These are phyloP conservation scores for Eimeria necatrix DNA, from an alignment of 169 alveolate species.

Conservation along the genomic window DNA sequence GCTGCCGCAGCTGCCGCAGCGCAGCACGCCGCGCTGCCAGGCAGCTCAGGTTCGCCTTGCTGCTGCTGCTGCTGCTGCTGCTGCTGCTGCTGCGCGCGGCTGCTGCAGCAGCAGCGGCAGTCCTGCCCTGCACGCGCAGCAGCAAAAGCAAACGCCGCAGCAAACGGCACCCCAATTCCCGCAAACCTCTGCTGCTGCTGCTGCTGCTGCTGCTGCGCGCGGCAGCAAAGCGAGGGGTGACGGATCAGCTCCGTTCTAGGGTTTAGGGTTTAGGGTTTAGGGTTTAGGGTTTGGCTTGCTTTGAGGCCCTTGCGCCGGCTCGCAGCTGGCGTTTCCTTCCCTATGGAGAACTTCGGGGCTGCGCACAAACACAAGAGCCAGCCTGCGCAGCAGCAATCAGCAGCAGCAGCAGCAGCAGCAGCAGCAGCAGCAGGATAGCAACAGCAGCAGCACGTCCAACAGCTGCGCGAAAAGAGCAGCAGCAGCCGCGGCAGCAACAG, in stretches of 20 bases:
- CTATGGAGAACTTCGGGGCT: neutral
- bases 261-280: neutral
- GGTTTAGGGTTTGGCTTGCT: slow-evolving; percentile 9
- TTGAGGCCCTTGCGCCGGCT: slow-evolving; percentile 22
- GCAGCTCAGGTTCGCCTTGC: slow-evolving; percentile 35
- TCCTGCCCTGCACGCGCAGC: slow-evolving; percentile 31
- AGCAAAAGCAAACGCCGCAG: neutral
- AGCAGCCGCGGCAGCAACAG: neutral
- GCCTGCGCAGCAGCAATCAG: neutral
- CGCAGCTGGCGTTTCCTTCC: neutral
- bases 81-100: slow-evolving; percentile 20
- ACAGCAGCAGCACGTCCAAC: neutral
- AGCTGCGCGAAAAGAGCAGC: neutral
- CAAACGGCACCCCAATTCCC: too few relatives aligned
- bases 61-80: neutral
- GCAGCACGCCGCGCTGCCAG: slow-evolving; percentile 76
- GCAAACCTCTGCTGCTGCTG: too few relatives aligned
- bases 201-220: too few relatives aligned
- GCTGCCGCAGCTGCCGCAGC: neutral
- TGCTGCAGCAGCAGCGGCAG: slow-evolving; percentile 1
- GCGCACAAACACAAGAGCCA: neutral
- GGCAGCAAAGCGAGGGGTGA: too few relatives aligned
- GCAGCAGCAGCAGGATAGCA: neutral
- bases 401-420: neutral
- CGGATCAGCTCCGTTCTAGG: neutral